These are phyloP conservation scores for Orbilia ellipsospora DNA, from an alignment of 2,329 filamentous ascomycete genomes.

Conservation along the genomic window DNA sequence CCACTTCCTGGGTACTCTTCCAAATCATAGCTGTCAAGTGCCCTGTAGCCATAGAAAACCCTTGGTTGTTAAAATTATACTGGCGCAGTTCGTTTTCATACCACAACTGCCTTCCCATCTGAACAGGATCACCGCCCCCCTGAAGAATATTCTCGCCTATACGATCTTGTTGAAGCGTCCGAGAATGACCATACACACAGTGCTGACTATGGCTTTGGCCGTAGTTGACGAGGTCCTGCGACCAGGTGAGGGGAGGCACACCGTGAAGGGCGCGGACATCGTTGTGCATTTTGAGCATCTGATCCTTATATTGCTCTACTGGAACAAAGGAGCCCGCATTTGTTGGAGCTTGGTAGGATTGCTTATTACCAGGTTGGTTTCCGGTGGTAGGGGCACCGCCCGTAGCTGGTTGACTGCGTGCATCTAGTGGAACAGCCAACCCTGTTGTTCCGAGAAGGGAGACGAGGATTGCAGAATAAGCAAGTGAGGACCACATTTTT, in stretches of 20 bases:
- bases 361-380: conserved; percentile 2
- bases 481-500: not conserved
- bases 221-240: conserved; percentile 24
- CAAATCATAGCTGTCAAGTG: conserved; percentile 47
- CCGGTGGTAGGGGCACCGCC: not conserved
- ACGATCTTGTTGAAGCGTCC: not conserved
- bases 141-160: conserved; percentile 40
- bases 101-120: conserved; percentile 28
- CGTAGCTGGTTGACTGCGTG: not conserved
- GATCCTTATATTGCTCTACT: conserved; percentile 15
- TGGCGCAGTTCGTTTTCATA: conserved; percentile 30
- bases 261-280: conserved; percentile 15
- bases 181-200: conserved; percentile 22
- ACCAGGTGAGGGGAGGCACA: conserved; percentile 26
- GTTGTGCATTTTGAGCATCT: conserved; percentile 25
- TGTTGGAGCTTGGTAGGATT: not conserved
- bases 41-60: conserved; percentile 24
- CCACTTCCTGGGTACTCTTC: conserved; percentile 38
- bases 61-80: conserved; percentile 34
- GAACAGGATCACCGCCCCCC: conserved; percentile 4
- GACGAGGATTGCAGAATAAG: not conserved
- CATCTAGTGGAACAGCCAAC: not conserved
- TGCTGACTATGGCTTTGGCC: conserved; percentile 16
- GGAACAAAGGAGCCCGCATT: conserved; percentile 10
- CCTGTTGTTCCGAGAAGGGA: not conserved